Evolutionary conservation across 2,329 filamentous ascomycete genomes (phyloP).

Genomic region (Kalmusia sp.): DNA sequence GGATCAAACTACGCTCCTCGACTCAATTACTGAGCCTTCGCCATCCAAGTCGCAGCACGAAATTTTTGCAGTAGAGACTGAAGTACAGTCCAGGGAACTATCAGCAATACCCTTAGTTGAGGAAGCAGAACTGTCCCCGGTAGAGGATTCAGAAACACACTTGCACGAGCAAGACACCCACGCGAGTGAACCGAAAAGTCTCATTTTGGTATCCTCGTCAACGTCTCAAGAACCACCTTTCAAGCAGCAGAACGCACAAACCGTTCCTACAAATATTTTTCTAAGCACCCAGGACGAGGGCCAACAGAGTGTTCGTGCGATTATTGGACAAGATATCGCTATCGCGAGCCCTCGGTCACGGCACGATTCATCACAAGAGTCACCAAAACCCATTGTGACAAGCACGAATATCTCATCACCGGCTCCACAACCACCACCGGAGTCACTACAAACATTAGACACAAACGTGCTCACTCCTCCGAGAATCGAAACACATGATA

Average conservation of each 20-base stretch:
- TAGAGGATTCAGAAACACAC: too few relatives aligned
- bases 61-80: not conserved
- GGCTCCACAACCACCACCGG: conserved; percentile 27
- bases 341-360: conserved; percentile 24
- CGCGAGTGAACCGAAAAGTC: too few relatives aligned
- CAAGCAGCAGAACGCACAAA: conserved; percentile 35
- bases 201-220: not conserved
- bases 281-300: conserved; percentile 27
- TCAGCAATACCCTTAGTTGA: not conserved
- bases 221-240: conserved; percentile 6
- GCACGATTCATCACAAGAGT: conserved; percentile 43
- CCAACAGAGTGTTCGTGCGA: conserved; percentile 21
- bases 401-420: conserved; percentile 25
- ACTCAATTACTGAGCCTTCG: not conserved
- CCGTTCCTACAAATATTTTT: conserved; percentile 20
- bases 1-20: not conserved
- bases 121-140: too few relatives aligned
- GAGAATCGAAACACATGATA: conserved; percentile 23
- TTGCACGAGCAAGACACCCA: too few relatives aligned
- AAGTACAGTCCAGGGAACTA: not conserved
- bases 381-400: conserved; percentile 20
- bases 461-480: conserved; percentile 23
- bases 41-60: not conserved
- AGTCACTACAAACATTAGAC: conserved; percentile 26
- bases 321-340: conserved; percentile 19